Percentiles rank a stretch among this genome's conserved stretches.
Conservation (phyloP, 495 filamentous ascomycete genomes). For the Penicillium fimorum region DNA sequence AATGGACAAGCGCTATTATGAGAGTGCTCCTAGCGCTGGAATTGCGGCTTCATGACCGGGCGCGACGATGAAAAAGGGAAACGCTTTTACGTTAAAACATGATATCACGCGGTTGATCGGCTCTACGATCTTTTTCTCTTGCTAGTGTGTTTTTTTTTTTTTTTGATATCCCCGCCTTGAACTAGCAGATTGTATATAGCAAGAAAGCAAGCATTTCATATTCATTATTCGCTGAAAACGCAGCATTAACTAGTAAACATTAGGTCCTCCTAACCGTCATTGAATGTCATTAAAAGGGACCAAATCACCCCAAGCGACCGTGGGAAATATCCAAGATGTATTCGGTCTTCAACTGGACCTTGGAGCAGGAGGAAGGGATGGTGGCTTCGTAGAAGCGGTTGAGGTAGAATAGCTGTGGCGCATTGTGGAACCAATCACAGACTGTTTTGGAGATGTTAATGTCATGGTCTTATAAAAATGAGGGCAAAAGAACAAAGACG, state of each 20-base stretch:
- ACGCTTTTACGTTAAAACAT: conserved; percentile 8
- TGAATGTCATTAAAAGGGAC: not conserved
- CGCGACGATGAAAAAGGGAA: not conserved
- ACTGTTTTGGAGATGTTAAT: conserved; percentile 28
- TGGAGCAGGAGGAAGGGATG: conserved; percentile 46
- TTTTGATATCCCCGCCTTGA: conserved; percentile 11
- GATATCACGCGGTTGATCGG: conserved; percentile 7
- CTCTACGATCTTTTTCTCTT: not conserved
- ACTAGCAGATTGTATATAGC: conserved; percentile 4
- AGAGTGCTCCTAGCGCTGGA: conserved; percentile 9
- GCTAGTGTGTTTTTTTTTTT: conserved; percentile 5
- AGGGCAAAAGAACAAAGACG: conserved; percentile 7
- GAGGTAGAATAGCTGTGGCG: conserved; percentile 54
- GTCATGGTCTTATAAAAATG: not conserved
- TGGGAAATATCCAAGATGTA: conserved; percentile 15
- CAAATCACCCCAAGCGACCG: conserved; percentile 1
- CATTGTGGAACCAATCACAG: conserved; percentile 56
- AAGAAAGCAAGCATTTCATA: conserved; percentile 3
- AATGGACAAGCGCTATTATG: conserved; percentile 51
- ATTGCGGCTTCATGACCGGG: conserved; percentile 16
- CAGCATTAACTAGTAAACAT: conserved; percentile 4
- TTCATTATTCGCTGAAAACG: conserved; percentile 10
- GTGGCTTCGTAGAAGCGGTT: conserved; percentile 26
- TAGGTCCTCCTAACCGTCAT: not conserved
- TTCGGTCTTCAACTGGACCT: conserved; percentile 37